Base-by-base conservation (phyloP, 352 stramenopile species). In the Globisporangium spiculum region DNA sequence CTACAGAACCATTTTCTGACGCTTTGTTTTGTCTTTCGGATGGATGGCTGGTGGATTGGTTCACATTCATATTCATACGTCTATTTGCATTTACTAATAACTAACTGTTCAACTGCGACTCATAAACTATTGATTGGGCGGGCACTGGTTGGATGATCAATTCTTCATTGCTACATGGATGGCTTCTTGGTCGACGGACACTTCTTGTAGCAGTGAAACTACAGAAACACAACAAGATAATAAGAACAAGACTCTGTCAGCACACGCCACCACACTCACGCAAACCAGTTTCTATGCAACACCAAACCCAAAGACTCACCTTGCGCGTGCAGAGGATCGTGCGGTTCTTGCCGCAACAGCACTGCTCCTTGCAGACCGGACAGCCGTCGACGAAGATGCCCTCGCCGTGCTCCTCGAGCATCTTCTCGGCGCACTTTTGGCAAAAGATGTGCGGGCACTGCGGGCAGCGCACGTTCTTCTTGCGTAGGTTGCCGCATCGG, bases 201-300 rank as follows among this genome's bases (percentile, higher is more conserved):
- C 63, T 97, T 97, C 72, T 97, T 97, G 75, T 97, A 97, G 74
- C 88, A 97, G 67, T 97, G 90, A 56, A 93, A 96, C 78, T 88
- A 63, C 22, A 54, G 24, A 46, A 44, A 41, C 30, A 62, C 30
- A 32, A 54, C 56, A 68, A 18, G 12, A 48, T 12, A 46, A 12
- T 8, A 38, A 10, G 32, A 38, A 38, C 32, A 38, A 30, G 26
- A 56, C 22, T 66, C 3, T 57, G 22, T 26, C 44, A 52, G 16
- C 8, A 22, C 18, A 38, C 32, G 7, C 32, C 32, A 22, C 44
- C 44, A 52, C 18, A 63, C 54, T 64, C n/a, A 53, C 16, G 38
- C 44, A 18, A 36, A 60, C 27, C 20, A 26, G 16, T 26, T 38
- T 16, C 55, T 18, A 60, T 44, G 16, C 18, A 22, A 34, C 48